Evolutionary conservation across 495 filamentous ascomycete species (phyloP).

Genomic region (Aspergillus diversus): DNA sequence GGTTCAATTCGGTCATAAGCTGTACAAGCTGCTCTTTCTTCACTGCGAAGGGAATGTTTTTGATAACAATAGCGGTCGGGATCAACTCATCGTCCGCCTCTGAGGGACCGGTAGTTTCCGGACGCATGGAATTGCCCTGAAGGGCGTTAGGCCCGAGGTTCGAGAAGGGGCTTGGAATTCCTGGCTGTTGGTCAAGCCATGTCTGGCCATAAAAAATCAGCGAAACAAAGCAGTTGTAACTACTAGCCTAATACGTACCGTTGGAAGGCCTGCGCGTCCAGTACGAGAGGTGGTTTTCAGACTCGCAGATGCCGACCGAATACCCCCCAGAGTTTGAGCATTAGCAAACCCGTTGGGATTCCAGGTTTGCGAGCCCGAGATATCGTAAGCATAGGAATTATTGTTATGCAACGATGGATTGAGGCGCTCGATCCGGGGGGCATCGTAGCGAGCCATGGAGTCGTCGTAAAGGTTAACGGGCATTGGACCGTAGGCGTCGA

Average conservation of each 20-base stretch:
- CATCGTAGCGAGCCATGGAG: conserved; percentile 62
- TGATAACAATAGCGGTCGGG: conserved; percentile 97
- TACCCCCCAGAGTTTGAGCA: conserved; percentile 54
- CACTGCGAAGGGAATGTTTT: conserved; percentile 98
- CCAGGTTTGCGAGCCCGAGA: conserved; percentile 68
- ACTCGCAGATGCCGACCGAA: conserved; percentile 58
- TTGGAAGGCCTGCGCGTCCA: conserved; percentile 59
- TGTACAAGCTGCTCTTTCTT: conserved; percentile 93
- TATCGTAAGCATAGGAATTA: conserved; percentile 60
- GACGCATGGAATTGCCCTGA: conserved; percentile 55
- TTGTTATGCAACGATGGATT: conserved; percentile 56
- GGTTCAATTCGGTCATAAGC: conserved; percentile 87
- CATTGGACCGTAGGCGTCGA: conserved; percentile 66
- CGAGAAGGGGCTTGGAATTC: conserved; percentile 55
- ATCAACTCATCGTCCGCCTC: conserved; percentile 84
- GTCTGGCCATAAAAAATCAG: conserved; percentile 39
- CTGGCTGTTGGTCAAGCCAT: conserved; percentile 64
- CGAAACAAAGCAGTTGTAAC: conserved; percentile 7
- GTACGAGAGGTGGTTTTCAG: conserved; percentile 57
- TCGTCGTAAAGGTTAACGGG: conserved; percentile 68
- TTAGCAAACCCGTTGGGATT: conserved; percentile 61
- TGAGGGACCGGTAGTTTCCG: conserved; percentile 51
- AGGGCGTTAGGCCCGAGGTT: conserved; percentile 57
- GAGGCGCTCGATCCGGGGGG: conserved; percentile 61
- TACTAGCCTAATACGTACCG: conserved; percentile 47